These are phyloP conservation scores for Setaria italica DNA, from an alignment of 202 grass and related monocot genomes.

Conservation along the genomic window DNA sequence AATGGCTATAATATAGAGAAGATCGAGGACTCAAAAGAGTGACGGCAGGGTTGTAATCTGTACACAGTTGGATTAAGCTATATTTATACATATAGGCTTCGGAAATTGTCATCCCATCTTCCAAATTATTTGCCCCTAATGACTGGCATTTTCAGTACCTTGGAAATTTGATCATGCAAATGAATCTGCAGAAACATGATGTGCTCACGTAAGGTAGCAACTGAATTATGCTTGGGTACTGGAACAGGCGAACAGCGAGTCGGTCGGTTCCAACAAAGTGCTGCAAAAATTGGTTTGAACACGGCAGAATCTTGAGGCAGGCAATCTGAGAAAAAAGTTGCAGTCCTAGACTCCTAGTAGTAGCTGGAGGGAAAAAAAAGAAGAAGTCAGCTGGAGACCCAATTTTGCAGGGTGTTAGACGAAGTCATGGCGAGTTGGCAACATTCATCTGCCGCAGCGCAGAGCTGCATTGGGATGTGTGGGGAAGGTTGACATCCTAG, in stretches of 20 bases:
- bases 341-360: too few species aligned
- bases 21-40: not conserved
- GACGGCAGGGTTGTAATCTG: not conserved
- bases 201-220: not conserved
- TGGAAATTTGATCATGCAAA: not conserved
- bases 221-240: not conserved
- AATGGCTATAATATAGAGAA: not conserved
- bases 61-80: not conserved
- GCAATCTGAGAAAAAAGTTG: not conserved
- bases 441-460: conserved; percentile 40
- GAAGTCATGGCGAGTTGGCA: not conserved
- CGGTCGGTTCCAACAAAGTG: not conserved
- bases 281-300: conserved; percentile 30
- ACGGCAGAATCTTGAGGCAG: conserved; percentile 31
- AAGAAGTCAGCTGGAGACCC: not conserved
- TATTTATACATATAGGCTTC: not conserved
- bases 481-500: conserved; percentile 16
- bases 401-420: too few species aligned
- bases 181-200: not conserved
- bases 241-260: conserved; percentile 6
- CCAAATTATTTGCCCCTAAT: not conserved
- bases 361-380: too few species aligned
- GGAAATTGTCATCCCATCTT: not conserved
- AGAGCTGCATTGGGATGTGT: not conserved
- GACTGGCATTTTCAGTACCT: too few species aligned